These are phyloP conservation scores for Moelleriella libera DNA, from an alignment of 2,329 filamentous ascomycete genomes.

Conservation along the genomic window DNA sequence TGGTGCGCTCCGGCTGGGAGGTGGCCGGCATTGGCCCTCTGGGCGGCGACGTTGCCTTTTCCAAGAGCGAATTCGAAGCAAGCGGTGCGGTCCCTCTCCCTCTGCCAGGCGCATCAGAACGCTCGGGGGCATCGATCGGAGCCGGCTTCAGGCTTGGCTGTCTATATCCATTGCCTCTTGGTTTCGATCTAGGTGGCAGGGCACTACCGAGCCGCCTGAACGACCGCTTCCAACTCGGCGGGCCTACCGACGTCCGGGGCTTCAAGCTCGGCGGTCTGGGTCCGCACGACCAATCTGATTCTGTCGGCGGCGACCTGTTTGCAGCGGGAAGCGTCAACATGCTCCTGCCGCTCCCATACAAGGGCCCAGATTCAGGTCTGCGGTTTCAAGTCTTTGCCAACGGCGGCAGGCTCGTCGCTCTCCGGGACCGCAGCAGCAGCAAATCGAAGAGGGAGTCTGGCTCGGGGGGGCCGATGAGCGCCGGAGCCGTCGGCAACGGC, in stretches of 20 bases:
- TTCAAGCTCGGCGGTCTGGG: slow-evolving; percentile 85
- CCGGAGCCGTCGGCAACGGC: slow-evolving; percentile 33
- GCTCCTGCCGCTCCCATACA: slow-evolving; percentile 69
- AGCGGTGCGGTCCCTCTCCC: slow-evolving; percentile 62
- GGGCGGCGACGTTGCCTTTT: slow-evolving; percentile 83
- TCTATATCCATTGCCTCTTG: slow-evolving; percentile 65
- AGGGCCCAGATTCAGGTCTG: slow-evolving; percentile 70
- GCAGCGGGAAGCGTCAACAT: slow-evolving; percentile 80
- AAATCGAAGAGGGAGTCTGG: slow-evolving; percentile 17
- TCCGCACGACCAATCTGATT: slow-evolving; percentile 72
- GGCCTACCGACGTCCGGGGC: slow-evolving; percentile 85
- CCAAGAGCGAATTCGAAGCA: slow-evolving; percentile 78
- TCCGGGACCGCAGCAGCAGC: slow-evolving; percentile 43
- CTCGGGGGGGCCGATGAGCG: slow-evolving; percentile 17
- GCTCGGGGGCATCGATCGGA: slow-evolving; percentile 70
- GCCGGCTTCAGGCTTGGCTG: slow-evolving; percentile 70
- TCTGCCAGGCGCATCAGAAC: slow-evolving; percentile 51
- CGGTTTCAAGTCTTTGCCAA: slow-evolving; percentile 86
- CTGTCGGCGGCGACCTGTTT: slow-evolving; percentile 83
- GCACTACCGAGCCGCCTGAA: slow-evolving; percentile 67
- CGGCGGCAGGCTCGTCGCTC: slow-evolving; percentile 67
- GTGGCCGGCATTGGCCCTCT: slow-evolving; percentile 78
- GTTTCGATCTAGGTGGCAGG: slow-evolving; percentile 32
- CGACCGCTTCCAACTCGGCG: slow-evolving; percentile 89
- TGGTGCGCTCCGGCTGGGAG: slow-evolving; percentile 65